Evolutionary conservation across 2,329 filamentous ascomycete genomes (phyloP), one percentile per base, ranked within the genome.

Genomic region (Scytalidium sp.): DNA sequence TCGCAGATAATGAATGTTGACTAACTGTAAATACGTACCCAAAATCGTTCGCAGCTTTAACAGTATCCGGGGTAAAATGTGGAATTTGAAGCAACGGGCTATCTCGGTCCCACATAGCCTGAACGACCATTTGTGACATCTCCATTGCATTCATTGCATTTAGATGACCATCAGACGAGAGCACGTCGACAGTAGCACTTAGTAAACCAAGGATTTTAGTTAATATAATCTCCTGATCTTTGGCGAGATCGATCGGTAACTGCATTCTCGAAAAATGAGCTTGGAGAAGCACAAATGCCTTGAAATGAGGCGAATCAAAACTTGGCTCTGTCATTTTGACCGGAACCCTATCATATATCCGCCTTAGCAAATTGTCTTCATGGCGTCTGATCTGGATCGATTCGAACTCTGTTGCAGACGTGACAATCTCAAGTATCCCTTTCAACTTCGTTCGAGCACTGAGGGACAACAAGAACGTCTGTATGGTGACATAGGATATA

Each of bases 111-210:
- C 94, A 99, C 90, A 97, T 96, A 45, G 88, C 92, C 72, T 99
- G 94, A 3, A 99, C 92, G 47, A 95, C 90, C 94, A 99, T 99
- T 67, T 99, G 94, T 11, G 90, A 96, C 81, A 99, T 90, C 69
- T 99, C 94, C 93, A 99, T 99, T 22, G 94, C 94, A 62, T 87
- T 92, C 86, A 97, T 96, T 52, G 94, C 93, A 65, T 99, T 99
- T 54, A 99, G 79, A 62, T 97, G 90, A 13, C 93, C 94, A 61
- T 99, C 92, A 1, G 92, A 97, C 9, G 91, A 96, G 29, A 99
- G 80, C 15, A 99, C 91, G 67, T 99, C 94, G 19, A 97, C 94
- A 62, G 87, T 90, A 19, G 94, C 93, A 66, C 89, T 95, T 43
- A 99, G 80, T 10, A 99, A 80, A 63, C 88, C 90, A 49, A 97